Evolutionary conservation across 108 stramenopile species (phyloP), one percentile per base, ranked within the genome.

Genomic region (Bacterosira constricta): DNA sequence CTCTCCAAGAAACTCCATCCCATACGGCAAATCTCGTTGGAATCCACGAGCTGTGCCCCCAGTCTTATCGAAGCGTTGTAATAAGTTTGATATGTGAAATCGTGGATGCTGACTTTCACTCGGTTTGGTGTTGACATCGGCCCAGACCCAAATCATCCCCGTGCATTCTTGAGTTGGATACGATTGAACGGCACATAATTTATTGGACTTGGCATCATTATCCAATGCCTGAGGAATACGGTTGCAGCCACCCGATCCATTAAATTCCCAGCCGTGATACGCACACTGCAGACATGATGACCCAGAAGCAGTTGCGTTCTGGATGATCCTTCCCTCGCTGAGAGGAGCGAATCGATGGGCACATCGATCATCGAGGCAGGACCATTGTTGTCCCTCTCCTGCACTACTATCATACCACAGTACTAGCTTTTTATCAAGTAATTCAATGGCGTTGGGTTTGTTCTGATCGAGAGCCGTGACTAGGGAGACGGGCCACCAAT

Each of bases 341-440:
- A 77, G 69, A 11, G 75, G 75, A n/a, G 69, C 75, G 38, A 77
- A 77, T 45, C 75, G 69, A 64, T 77, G 75, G 21, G 69, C 61
- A 23, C 75, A 77, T 63, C 35, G 61, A 44, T 77, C 75, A 31
- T 77, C 69, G 26, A 77, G 21, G 25, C 69, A 70, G 21, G 27
- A 63, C 75, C 75, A 77, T 6, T 26, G 46, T 6, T 26, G 46
- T 1, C 69, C 75, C 46, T 18, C 46, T 47, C 46, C 46, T 12
- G 46, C 46, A 5, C 23, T 17, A 47, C 3, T 47, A 34, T 58
- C 66, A 30, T 25, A 52, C 63, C 56, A 81, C 59, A 69, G 68
- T 17, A 69, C 68, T 5, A 69, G 30, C 10, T 61, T 37, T 27
- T 61, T 69, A 15, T 35, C 39, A 26, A 69, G 17, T 17, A 69